These are phyloP conservation scores for Xylaria sp. DNA, from an alignment of 2,329 filamentous ascomycete species.

Conservation along the genomic window DNA sequence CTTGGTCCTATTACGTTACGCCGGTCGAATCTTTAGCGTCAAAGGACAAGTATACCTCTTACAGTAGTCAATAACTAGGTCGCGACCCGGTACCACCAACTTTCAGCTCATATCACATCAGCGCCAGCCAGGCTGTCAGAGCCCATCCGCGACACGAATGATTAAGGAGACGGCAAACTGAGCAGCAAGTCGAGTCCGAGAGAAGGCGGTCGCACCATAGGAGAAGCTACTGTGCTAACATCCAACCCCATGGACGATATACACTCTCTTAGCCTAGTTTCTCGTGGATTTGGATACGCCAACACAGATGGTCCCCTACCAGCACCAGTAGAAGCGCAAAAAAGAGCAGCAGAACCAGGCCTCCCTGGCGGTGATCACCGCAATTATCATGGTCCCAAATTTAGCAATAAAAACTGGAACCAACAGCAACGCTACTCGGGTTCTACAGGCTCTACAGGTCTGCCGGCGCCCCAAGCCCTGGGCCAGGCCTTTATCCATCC, in stretches of 20 bases:
- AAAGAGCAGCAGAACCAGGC: neutral
- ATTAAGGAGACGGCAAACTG: constrained; percentile 4
- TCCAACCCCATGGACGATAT: constrained; percentile 29
- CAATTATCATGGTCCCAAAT: constrained; percentile 25
- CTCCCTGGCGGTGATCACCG: constrained; percentile 7
- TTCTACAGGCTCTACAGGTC: constrained; percentile 8
- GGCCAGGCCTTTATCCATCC: constrained; percentile 21
- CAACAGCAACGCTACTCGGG: constrained; percentile 4
- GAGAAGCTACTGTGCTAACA: neutral
- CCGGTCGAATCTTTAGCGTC: neutral
- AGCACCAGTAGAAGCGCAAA: neutral
- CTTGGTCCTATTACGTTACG: too few species aligned
- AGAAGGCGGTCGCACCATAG: neutral
- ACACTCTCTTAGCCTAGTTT: constrained; percentile 19
- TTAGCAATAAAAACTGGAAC: constrained; percentile 34
- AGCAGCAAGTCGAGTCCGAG: neutral
- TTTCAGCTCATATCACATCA: constrained; percentile 1
- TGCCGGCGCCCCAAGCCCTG: constrained; percentile 22
- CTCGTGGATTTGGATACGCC: constrained; percentile 18
- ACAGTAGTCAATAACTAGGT: neutral
- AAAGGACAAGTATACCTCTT: constrained; percentile 5
- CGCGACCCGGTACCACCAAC: neutral
- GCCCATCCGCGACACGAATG: constrained; percentile 17
- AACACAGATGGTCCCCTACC: constrained; percentile 1
- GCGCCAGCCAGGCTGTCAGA: constrained; percentile 14